Conservation (phyloP, 768 basidiomycete species). For the Pisolithus tinctorius region DNA sequence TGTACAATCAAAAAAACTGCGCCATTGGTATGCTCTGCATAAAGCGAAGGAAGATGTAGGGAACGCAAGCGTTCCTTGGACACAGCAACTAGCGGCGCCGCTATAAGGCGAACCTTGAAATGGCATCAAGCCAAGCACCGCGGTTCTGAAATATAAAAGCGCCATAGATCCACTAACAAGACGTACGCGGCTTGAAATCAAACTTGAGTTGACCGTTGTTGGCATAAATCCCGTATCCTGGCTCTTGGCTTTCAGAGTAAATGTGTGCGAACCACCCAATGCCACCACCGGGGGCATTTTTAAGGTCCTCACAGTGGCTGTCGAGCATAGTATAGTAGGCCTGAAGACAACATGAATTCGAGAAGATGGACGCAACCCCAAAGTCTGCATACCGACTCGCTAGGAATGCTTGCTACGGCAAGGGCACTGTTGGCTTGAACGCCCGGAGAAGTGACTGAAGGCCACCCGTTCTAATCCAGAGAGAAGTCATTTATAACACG, state of each 20-base stretch:
- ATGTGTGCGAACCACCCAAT: conserved; percentile 82
- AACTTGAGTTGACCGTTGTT: conserved; percentile 48
- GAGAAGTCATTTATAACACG: not conserved
- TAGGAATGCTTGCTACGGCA: conserved; percentile 56
- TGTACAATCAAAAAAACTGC: no score
- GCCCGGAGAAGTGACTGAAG: conserved; percentile 51
- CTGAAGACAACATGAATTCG: conserved; percentile 22
- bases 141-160: not conserved
- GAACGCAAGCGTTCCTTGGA: not conserved
- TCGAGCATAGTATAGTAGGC: conserved; percentile 63
- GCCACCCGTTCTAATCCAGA: conserved; percentile 66
- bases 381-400: conserved; percentile 44
- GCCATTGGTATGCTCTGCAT: no score
- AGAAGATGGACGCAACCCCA: not conserved
- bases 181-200: conserved; percentile 54
- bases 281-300: conserved; percentile 51
- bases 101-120: not conserved
- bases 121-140: not conserved
- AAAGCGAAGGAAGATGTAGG: no score
- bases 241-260: conserved; percentile 58
- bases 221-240: conserved; percentile 67
- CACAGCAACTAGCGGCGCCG: not conserved
- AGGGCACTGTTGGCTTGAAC: conserved; percentile 59
- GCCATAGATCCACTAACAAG: conserved; percentile 34
- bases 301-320: conserved; percentile 55